phyloP scores from a whole-genome alignment of 140 eudicot species.

The Stevia rebaudiana region DNA sequence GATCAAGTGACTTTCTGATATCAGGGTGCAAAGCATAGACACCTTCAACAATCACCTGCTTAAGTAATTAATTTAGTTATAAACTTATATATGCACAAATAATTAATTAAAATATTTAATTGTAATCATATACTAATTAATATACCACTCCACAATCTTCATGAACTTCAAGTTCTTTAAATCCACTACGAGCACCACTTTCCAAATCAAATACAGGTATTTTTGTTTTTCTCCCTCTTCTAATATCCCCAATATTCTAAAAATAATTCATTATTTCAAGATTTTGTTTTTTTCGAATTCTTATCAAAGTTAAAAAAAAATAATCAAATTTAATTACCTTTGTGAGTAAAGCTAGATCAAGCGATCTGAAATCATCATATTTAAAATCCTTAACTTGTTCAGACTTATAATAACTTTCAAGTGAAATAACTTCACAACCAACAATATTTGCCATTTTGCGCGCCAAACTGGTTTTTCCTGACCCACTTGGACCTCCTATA shows the following conservation, averaged over 20 bases:
- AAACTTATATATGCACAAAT: not conserved
- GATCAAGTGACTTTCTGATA: constrained; percentile 81
- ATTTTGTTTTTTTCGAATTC: not conserved
- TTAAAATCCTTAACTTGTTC: constrained; percentile 90
- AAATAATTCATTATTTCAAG: not conserved
- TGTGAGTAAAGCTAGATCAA: constrained; percentile 85
- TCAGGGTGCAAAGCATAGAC: constrained; percentile 96
- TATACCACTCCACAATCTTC: constrained; percentile 96
- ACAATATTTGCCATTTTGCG: constrained; percentile 99
- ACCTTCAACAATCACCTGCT: constrained; percentile 93
- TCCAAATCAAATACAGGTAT: constrained; percentile 86
- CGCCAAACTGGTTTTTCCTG: constrained; percentile 98
- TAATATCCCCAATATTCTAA: constrained; percentile 83
- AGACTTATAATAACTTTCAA: constrained; percentile 87
- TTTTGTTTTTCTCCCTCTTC: constrained; percentile 63
- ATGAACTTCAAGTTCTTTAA: constrained; percentile 81
- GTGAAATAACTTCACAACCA: constrained; percentile 98
- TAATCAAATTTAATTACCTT: constrained; percentile 41
- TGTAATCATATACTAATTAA: constrained; percentile 45
- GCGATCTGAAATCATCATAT: constrained; percentile 81
- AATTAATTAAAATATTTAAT: not conserved
- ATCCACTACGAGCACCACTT: constrained; percentile 82
- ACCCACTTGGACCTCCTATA: constrained; percentile 99
- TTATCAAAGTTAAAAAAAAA: not conserved
- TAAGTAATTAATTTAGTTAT: constrained; percentile 13